A percentile compares a stretch with the other conserved stretches of the same genome.
Evolutionary conservation across 345 rosid species (phyloP).

Genomic region (Pistacia vera): DNA sequence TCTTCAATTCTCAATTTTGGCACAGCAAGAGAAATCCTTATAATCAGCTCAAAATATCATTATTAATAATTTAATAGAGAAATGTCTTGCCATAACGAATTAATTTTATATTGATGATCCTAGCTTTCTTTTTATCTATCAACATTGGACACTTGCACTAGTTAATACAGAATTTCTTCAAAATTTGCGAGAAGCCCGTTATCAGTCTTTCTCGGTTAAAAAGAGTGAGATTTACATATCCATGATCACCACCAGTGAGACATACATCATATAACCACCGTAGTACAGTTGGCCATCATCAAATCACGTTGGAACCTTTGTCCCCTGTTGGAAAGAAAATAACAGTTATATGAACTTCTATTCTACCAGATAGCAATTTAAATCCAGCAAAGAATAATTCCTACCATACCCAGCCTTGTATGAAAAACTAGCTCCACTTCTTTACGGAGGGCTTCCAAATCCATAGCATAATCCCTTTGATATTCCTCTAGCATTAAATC

Average conservation of each 20-base stretch:
- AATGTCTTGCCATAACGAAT: too few species aligned
- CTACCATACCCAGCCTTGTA: constrained; percentile 55
- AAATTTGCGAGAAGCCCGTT: not conserved
- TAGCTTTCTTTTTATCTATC: too few species aligned
- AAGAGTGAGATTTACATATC: not conserved
- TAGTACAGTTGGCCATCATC: not conserved
- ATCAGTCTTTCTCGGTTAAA: not conserved
- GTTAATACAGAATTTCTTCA: not conserved
- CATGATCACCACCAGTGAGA: not conserved
- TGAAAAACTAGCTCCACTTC: constrained; percentile 72
- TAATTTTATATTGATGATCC: too few species aligned
- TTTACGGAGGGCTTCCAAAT: constrained; percentile 63
- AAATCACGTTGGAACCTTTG: constrained; percentile 18
- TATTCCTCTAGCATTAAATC: constrained; percentile 61
- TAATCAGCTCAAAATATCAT: too few species aligned
- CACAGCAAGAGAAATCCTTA: too few species aligned
- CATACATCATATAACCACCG: not conserved
- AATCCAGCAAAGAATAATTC: constrained; percentile 23
- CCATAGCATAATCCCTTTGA: constrained; percentile 64
- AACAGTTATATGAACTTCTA: constrained; percentile 12
- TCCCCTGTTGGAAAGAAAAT: constrained; percentile 17
- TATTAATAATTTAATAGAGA: too few species aligned
- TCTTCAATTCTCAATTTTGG: too few species aligned
- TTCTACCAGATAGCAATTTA: constrained; percentile 19
- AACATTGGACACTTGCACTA: too few species aligned